Conservation (phyloP, 345 rosid genomes). For the Corchorus olitorius region DNA sequence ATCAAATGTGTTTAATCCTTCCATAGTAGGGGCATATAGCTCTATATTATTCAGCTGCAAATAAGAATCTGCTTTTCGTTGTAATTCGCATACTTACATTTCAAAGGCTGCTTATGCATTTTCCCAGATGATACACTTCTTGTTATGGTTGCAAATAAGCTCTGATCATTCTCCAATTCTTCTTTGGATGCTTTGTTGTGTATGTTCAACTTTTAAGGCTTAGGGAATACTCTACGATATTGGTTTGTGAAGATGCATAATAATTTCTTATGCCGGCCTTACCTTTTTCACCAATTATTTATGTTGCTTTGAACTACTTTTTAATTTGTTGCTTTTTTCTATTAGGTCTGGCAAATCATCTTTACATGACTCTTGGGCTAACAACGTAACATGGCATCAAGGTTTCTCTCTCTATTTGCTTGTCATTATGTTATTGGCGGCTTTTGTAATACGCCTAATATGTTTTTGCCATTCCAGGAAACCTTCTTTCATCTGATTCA, state of each 20-base stretch:
- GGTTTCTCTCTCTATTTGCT: conserved; percentile 46
- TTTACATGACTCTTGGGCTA: conserved; percentile 75
- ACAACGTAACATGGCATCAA: conserved; percentile 78
- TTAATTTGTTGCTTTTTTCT: conserved; percentile 16
- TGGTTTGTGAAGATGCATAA: background rate
- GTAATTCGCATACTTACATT: too few species aligned
- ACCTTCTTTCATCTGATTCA: conserved; percentile 79
- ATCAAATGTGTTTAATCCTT: too few species aligned
- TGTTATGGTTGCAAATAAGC: too few species aligned
- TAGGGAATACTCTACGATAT: too few species aligned
- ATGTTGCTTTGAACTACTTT: background rate
- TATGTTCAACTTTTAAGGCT: too few species aligned
- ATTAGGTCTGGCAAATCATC: conserved; percentile 86
- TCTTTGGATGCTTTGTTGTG: too few species aligned
- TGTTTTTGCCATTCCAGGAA: conserved; percentile 52
- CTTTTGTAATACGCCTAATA: conserved; percentile 15
- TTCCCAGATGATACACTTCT: too few species aligned
- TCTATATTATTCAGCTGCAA: too few species aligned
- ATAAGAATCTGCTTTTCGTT: too few species aligned
- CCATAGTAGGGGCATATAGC: too few species aligned
- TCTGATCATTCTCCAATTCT: too few species aligned
- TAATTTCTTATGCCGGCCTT: background rate
- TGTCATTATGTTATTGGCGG: background rate
- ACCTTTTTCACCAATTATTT: background rate
- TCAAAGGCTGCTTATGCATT: too few species aligned